Conservation (phyloP, 352 stramenopile genomes). For the Pythium rhizo-oryzae region DNA sequence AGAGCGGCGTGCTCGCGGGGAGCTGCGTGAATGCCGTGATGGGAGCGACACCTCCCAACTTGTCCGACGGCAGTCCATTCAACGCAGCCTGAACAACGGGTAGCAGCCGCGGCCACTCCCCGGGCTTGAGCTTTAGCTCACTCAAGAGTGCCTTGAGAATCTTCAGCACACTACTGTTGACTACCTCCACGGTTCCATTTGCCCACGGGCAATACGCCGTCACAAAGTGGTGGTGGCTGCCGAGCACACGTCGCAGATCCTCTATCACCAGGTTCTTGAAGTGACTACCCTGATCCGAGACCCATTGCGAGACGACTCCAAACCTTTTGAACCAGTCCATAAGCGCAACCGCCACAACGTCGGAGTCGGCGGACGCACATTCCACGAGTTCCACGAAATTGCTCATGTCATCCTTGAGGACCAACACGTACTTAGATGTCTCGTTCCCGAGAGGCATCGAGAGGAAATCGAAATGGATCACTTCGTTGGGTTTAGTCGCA, state of each 20-base stretch:
- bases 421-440: slow-evolving; percentile 27
- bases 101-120: slow-evolving; percentile 22
- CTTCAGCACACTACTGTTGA: slow-evolving; percentile 31
- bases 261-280: slow-evolving; percentile 41
- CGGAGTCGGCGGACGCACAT: slow-evolving; percentile 9
- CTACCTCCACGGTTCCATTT: slow-evolving; percentile 38
- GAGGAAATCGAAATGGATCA: slow-evolving; percentile 46
- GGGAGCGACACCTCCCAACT: slow-evolving; percentile 30
- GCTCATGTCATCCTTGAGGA: slow-evolving; percentile 40
- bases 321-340: slow-evolving; percentile 33
- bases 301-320: slow-evolving; percentile 23
- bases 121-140: slow-evolving; percentile 14
- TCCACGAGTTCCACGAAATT: slow-evolving; percentile 30
- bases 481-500: slow-evolving; percentile 38
- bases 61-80: slow-evolving; percentile 24
- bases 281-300: slow-evolving; percentile 33
- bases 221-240: slow-evolving; percentile 35
- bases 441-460: slow-evolving; percentile 17
- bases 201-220: slow-evolving; percentile 39
- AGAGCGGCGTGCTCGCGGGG: slow-evolving; percentile 5
- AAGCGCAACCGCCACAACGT: not conserved
- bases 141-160: slow-evolving; percentile 24
- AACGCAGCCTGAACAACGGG: slow-evolving; percentile 29
- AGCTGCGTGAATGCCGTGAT: slow-evolving; percentile 33
- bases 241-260: slow-evolving; percentile 14